Conservation (phyloP, 345 rosid genomes). For the Linum tenue region DNA sequence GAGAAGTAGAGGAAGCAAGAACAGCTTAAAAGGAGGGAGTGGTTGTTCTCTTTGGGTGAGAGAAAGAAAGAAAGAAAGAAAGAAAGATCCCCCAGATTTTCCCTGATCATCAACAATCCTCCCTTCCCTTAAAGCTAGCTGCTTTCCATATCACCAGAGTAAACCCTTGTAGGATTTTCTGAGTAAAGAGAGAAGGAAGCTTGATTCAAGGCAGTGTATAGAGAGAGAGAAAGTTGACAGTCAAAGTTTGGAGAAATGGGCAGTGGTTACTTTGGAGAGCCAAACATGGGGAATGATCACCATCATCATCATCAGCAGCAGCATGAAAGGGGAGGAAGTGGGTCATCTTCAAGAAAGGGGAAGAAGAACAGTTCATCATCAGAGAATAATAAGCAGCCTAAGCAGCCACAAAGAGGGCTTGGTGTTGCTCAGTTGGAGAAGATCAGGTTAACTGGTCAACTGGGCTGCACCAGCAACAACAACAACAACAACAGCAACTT, state of each 20-base stretch:
- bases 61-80: too few relatives aligned
- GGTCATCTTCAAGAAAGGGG: constrained; percentile 43
- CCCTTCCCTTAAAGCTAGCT: too few relatives aligned
- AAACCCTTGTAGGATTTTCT: too few relatives aligned
- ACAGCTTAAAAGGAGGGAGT: too few relatives aligned
- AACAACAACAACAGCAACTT: neutral
- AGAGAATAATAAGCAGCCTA: constrained; percentile 29
- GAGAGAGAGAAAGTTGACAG: neutral
- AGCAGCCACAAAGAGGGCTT: constrained; percentile 93
- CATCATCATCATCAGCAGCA: too few relatives aligned
- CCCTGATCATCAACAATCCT: too few relatives aligned
- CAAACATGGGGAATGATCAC: constrained; percentile 30
- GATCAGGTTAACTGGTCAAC: constrained; percentile 64
- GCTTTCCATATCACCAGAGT: too few relatives aligned
- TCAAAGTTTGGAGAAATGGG: constrained; percentile 32
- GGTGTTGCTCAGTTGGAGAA: constrained; percentile 97
- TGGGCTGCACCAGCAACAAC: constrained; percentile 12
- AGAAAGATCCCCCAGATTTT: too few relatives aligned
- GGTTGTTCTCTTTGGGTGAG: too few relatives aligned
- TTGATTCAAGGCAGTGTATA: too few relatives aligned
- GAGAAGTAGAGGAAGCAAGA: too few relatives aligned
- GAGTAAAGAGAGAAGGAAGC: too few relatives aligned
- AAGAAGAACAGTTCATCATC: constrained; percentile 35
- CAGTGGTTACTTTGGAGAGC: constrained; percentile 65
- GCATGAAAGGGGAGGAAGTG: constrained; percentile 31